Evolutionary conservation across 352 stramenopile genomes (phyloP).

Genomic region (Peronosclerospora sorghi): DNA sequence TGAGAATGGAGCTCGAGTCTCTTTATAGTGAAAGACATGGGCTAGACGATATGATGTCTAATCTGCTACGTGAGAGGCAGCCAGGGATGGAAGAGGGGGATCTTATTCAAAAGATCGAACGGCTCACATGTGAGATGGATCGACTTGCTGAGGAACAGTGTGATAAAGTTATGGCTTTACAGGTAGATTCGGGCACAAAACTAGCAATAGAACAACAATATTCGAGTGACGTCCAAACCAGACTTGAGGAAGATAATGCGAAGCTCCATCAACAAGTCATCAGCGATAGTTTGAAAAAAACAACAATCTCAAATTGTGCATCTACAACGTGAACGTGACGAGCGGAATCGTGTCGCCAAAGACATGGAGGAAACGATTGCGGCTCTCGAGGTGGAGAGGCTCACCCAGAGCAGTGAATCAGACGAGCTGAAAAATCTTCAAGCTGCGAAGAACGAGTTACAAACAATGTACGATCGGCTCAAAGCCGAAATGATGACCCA

Average conservation of each 20-base stretch:
- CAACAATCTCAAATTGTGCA: slow-evolving; percentile 29
- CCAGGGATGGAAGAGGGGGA: slow-evolving; percentile 17
- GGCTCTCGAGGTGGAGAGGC: slow-evolving; percentile 20
- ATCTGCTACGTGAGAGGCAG: slow-evolving; percentile 15
- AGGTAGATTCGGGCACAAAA: slow-evolving; percentile 24
- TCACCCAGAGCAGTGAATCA: slow-evolving; percentile 1
- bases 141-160: slow-evolving; percentile 31
- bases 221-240: slow-evolving; percentile 7
- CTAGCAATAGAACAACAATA: slow-evolving; percentile 15
- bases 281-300: no score
- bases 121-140: slow-evolving; percentile 25
- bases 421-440: slow-evolving; percentile 17
- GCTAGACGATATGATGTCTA: slow-evolving; percentile 18
- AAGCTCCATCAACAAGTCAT: slow-evolving; percentile 20
- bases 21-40: slow-evolving; percentile 29
- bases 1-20: slow-evolving; percentile 23
- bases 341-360: slow-evolving; percentile 25
- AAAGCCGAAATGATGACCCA: slow-evolving; percentile 20
- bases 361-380: slow-evolving; percentile 34
- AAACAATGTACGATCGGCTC: slow-evolving; percentile 26
- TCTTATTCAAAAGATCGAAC: slow-evolving; percentile 32
- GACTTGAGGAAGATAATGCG: slow-evolving; percentile 21
- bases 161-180: slow-evolving; percentile 32
- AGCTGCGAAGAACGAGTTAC: slow-evolving; percentile 18
- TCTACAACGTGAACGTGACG: slow-evolving; percentile 35